A percentile compares a stretch with the other conserved stretches of the same genome.
Conservation (phyloP, 1,284 basidiomycete species). For the Ganoderma sinense region DNA sequence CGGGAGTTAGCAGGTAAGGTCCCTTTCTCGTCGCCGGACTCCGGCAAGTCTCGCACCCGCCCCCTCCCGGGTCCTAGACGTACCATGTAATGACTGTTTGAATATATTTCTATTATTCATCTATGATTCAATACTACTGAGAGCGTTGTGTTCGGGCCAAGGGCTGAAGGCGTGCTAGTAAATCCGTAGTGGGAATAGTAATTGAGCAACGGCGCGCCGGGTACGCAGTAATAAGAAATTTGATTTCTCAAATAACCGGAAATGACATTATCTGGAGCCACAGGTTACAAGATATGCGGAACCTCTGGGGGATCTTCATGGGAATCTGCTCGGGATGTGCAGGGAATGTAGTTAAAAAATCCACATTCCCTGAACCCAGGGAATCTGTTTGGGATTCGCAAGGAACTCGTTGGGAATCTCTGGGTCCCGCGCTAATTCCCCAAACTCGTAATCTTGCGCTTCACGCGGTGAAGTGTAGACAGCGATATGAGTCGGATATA, state of each 20-base stretch:
- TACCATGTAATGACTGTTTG: neutral
- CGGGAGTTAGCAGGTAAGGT: neutral
- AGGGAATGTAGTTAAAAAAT: neutral
- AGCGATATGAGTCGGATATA: neutral
- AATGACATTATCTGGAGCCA: neutral
- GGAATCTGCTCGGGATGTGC: neutral
- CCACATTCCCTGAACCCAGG: neutral
- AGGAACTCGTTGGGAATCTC: neutral
- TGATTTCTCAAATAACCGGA: neutral
- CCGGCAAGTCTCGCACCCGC: neutral
- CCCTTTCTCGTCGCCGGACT: neutral
- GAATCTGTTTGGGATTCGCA: neutral
- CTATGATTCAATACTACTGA: neutral
- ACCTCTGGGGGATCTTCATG: neutral
- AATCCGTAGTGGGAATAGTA: neutral
- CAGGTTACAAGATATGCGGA: neutral
- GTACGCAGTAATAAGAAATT: neutral
- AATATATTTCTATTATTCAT: neutral
- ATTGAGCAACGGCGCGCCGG: neutral
- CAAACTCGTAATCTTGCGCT: neutral
- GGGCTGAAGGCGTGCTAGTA: neutral
- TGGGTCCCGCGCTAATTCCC: neutral
- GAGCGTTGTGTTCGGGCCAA: no score
- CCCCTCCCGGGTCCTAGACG: no score
- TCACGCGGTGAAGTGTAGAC: neutral